These are phyloP conservation scores for Corymbia calophylla DNA, from an alignment of 441 rosid genomes.

Conservation along the genomic window DNA sequence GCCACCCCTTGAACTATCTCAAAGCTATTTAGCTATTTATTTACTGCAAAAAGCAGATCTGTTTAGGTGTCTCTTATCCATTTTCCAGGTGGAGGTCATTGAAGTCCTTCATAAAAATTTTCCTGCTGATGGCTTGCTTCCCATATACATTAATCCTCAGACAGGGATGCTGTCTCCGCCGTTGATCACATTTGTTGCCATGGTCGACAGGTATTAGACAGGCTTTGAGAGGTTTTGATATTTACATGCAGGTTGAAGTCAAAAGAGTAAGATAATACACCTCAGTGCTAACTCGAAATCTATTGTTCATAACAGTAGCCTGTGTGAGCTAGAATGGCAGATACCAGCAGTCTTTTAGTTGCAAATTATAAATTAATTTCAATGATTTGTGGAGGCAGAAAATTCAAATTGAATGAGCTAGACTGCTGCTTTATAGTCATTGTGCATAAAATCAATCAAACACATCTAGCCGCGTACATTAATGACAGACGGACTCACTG, in stretches of 20 bases:
- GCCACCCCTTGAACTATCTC: background rate
- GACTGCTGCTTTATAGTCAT: background rate
- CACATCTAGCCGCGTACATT: background rate
- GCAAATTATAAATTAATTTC: background rate
- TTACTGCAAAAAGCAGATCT: background rate
- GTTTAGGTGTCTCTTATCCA: background rate
- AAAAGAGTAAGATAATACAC: background rate
- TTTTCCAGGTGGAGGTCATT: background rate
- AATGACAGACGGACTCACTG: background rate
- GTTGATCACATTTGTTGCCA: background rate
- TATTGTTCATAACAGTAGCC: background rate
- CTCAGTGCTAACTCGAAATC: background rate
- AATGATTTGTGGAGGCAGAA: background rate
- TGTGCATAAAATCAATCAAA: background rate
- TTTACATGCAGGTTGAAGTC: background rate
- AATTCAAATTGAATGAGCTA: background rate
- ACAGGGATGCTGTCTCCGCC: background rate
- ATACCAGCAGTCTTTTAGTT: background rate
- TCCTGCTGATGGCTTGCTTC: background rate
- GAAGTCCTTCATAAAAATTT: background rate
- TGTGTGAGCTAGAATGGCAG: background rate
- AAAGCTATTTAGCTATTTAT: background rate
- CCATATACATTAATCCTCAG: background rate
- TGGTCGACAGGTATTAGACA: background rate
- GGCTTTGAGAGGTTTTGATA: background rate